These are phyloP conservation scores for Geotrichum fermentans DNA, from an alignment of 1,139 yeast species.

Conservation along the genomic window DNA sequence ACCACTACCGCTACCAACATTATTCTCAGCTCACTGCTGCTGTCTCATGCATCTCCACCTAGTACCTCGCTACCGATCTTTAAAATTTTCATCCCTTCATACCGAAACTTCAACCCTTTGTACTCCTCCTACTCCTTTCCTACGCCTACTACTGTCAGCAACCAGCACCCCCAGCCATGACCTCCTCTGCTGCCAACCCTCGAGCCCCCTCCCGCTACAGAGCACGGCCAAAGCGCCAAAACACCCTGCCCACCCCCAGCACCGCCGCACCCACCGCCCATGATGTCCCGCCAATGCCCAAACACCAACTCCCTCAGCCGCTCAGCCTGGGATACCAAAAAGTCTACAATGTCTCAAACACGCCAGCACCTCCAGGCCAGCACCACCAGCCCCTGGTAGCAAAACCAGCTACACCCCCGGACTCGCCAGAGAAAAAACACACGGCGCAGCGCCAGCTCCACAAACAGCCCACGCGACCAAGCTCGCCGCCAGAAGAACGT, in stretches of 20 bases:
- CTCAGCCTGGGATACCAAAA: constrained; percentile 9
- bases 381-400: not conserved
- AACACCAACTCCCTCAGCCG: not conserved
- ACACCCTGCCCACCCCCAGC: not conserved
- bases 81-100: too few relatives aligned
- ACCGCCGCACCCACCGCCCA: not conserved
- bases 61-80: too few relatives aligned
- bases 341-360: constrained; percentile 1
- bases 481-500: not conserved
- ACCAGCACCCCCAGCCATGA: too few relatives aligned
- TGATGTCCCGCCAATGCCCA: not conserved
- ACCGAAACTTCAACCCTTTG: too few relatives aligned
- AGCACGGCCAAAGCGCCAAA: not conserved
- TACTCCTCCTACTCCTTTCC: too few relatives aligned
- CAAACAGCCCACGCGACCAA: not conserved
- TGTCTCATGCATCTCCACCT: too few relatives aligned
- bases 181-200: too few relatives aligned
- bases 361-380: not conserved
- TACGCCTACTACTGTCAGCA: too few relatives aligned
- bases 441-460: not conserved
- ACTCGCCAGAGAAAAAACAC: not conserved
- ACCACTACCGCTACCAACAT: not conserved
- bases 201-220: not conserved
- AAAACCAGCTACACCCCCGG: not conserved
- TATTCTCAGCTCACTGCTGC: too few relatives aligned